Evolutionary conservation across 305 asterid species (phyloP).

Genomic region (Solanum hybrid): DNA sequence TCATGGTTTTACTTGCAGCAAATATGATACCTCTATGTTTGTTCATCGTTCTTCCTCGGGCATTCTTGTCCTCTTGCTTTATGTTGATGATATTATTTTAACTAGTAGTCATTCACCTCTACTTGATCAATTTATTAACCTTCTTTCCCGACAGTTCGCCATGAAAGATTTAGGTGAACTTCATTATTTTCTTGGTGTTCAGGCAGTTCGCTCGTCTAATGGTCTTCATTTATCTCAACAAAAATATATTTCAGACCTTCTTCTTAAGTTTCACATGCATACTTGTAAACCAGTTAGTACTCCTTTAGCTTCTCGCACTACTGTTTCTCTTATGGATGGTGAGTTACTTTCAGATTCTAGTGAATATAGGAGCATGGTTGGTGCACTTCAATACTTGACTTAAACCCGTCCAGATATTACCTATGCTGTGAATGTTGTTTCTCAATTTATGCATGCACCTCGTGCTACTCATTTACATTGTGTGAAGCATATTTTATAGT

Average conservation of each 20-base stretch:
- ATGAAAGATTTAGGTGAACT: not conserved
- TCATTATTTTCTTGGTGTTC: not conserved
- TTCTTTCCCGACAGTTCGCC: not conserved
- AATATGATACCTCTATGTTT: not conserved
- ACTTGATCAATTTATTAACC: not conserved
- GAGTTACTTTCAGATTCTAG: not conserved
- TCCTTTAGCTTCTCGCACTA: not conserved
- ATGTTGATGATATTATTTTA: not conserved
- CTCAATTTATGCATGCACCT: not conserved
- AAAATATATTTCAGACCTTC: not conserved
- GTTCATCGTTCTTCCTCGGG: not conserved
- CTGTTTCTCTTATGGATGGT: not conserved
- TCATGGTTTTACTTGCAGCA: not conserved
- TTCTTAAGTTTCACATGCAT: not conserved
- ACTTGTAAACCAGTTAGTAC: not conserved
- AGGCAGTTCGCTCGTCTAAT: not conserved
- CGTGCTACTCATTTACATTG: not conserved
- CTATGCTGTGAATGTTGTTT: not conserved
- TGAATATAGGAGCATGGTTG: not conserved
- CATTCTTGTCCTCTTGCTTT: not conserved
- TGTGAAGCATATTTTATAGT: not conserved
- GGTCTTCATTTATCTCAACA: not conserved
- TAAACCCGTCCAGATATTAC: not conserved
- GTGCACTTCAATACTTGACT: not conserved
- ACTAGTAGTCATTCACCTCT: not conserved